phyloP scores from a whole-genome alignment of 2,329 filamentous ascomycete species.

The Monosporascus sp. region DNA sequence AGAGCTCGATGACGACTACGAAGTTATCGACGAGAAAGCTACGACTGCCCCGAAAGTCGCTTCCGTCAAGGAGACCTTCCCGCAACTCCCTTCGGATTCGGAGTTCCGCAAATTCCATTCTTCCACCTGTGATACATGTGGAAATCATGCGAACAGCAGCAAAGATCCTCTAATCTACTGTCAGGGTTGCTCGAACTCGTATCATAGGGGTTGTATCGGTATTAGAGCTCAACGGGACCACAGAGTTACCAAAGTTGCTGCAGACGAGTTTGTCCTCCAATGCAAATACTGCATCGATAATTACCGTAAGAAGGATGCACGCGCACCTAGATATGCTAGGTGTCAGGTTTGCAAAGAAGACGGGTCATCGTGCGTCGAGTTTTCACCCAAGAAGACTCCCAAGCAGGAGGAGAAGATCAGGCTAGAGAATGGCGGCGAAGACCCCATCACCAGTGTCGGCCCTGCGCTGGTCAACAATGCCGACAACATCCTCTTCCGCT shows the following conservation, averaged over 20 bases:
- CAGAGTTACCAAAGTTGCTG: slow-evolving; percentile 75
- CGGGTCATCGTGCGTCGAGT: slow-evolving; percentile 68
- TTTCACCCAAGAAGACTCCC: slow-evolving; percentile 65
- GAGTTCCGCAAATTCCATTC: slow-evolving; percentile 67
- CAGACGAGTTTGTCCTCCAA: slow-evolving; percentile 78
- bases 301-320: slow-evolving; percentile 60
- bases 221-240: slow-evolving; percentile 72
- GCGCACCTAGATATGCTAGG: slow-evolving; percentile 62
- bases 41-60: slow-evolving; percentile 46
- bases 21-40: slow-evolving; percentile 40
- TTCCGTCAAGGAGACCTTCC: slow-evolving; percentile 70
- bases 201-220: slow-evolving; percentile 80
- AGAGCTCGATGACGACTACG: slow-evolving; percentile 55
- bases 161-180: slow-evolving; percentile 76
- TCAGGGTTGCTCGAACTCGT: slow-evolving; percentile 81
- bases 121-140: slow-evolving; percentile 67
- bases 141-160: slow-evolving; percentile 42
- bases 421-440: slow-evolving; percentile 69
- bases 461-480: slow-evolving; percentile 65
- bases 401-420: slow-evolving; percentile 80
- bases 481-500: slow-evolving; percentile 77
- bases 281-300: slow-evolving; percentile 77
- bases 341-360: slow-evolving; percentile 65
- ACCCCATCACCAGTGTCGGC: slow-evolving; percentile 65
- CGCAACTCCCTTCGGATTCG: slow-evolving; percentile 52